Percentiles rank a stretch among this genome's conserved stretches.
These are phyloP conservation scores for Mediolabrus comicus DNA, from an alignment of 108 stramenopile species.

Conservation along the genomic window DNA sequence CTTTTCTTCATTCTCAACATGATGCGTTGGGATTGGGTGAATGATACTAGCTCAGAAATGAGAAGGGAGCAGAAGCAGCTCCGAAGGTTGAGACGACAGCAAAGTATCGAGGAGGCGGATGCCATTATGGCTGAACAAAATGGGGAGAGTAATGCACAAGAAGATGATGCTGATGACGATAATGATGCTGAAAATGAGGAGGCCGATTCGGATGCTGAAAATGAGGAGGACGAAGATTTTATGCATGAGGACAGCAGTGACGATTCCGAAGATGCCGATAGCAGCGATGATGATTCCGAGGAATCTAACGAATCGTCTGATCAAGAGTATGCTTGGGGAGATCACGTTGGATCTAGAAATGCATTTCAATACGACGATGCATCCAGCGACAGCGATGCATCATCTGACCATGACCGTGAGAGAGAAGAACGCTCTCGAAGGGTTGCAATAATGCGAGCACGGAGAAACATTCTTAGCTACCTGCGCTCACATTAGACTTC, in stretches of 20 bases:
- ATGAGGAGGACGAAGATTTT: conserved; percentile 26
- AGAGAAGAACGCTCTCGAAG: background rate
- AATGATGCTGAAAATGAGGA: conserved; percentile 14
- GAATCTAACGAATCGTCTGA: conserved; percentile 1
- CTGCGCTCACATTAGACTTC: conserved; percentile 1
- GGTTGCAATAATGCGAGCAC: conserved; percentile 12
- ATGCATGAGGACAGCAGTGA: conserved; percentile 47
- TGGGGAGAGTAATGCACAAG: conserved; percentile 6
- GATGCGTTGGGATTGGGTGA: conserved; percentile 87
- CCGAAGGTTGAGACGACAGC: conserved; percentile 34
- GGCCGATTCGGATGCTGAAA: background rate
- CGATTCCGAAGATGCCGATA: conserved; percentile 45
- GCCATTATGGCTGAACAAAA: conserved; percentile 3
- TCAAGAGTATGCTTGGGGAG: conserved; percentile 27
- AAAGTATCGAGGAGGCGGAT: conserved; percentile 26
- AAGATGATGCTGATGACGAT: conserved; percentile 11
- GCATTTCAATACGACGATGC: conserved; percentile 21
- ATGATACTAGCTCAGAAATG: conserved; percentile 57
- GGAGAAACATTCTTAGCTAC: conserved; percentile 19
- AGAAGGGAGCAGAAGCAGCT: conserved; percentile 35
- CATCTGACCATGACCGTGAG: conserved; percentile 6
- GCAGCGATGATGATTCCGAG: conserved; percentile 12
- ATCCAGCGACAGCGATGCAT: conserved; percentile 13
- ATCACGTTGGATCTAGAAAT: conserved; percentile 28
- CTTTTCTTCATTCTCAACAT: conserved; percentile 89